Base-by-base conservation (phyloP, 805 yeast species). In the Candida tammaniensis region DNA sequence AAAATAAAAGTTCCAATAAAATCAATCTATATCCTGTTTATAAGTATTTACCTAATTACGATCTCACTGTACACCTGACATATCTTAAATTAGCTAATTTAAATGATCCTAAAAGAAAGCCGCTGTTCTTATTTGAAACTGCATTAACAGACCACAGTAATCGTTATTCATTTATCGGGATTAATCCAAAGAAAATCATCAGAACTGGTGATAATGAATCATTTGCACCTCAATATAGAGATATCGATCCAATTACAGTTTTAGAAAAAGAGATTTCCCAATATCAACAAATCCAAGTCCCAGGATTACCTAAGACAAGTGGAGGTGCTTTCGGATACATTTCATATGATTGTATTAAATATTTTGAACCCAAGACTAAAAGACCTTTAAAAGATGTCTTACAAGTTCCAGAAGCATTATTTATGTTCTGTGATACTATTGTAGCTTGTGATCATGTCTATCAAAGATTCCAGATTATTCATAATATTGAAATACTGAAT, bases 261-360 rank as follows among this genome's bases (percentile, higher is more conserved):
- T 68, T 93, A 43, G 96, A 93, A 55, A 46, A 74, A 27, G 96
- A 91, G 55, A 69, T 93, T 64, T 59, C 66, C 7, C 59, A 68
- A 25, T 76, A 74, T 51, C 74, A 69, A 36, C 87, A 86, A 51
- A 86, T 89, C 1, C 79, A 76, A 47, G 64, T 86, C 32, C 94
- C 95, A 0, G 94, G 95, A 26, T 66, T 89, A 31, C 86, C 96
- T 10, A 76, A 74, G 43, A 65, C 88, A 38, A 81, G 89, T 48
- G 98, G 99, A 38, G 99, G 99, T 44, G 98, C 98, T 5, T 74
- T 91, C 35, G 99, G 99, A 2, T 93, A 88, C 55, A 80, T 93
- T 27, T 86, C 97, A 1, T 93, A 93, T 52, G 99, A 93, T 59
- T 93, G 99, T 68, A 84, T 93, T 52, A 85, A 87, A 56, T 93